These are phyloP conservation scores for Oxytropis ochrocephala DNA, from an alignment of 306 rosid genomes.

Conservation along the genomic window DNA sequence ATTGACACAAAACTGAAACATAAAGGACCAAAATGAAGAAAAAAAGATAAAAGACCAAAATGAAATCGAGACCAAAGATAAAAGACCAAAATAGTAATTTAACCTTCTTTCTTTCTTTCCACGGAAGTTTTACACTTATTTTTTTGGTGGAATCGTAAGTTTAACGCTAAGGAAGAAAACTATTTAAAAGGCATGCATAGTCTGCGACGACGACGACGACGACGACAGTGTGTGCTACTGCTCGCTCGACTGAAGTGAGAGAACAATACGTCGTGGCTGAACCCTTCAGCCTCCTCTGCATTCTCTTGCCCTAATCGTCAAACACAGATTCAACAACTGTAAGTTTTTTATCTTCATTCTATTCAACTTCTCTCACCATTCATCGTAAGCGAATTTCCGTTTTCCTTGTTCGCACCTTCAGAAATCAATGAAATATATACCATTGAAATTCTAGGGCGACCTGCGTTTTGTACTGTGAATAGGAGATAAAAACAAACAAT, in stretches of 20 bases:
- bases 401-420: background rate
- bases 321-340: background rate
- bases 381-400: background rate
- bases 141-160: background rate
- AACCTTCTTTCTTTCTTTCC: too few species aligned
- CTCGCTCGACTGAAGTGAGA: background rate
- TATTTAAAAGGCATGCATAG: background rate
- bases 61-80: too few species aligned
- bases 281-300: background rate
- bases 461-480: background rate
- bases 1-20: too few species aligned
- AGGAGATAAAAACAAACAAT: background rate
- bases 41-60: too few species aligned
- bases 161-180: constrained; percentile 1
- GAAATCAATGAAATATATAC: background rate
- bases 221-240: background rate
- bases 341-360: background rate
- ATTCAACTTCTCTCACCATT: background rate
- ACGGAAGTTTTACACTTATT: too few species aligned
- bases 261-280: background rate
- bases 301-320: constrained; percentile 14
- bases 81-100: too few species aligned
- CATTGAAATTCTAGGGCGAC: background rate
- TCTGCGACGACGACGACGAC: background rate
- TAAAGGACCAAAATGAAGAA: too few species aligned